A percentile compares a stretch with the other conserved stretches of the same genome.
These are phyloP conservation scores for Pythium phragmiticola DNA, from an alignment of 352 stramenopile species.

Conservation along the genomic window DNA sequence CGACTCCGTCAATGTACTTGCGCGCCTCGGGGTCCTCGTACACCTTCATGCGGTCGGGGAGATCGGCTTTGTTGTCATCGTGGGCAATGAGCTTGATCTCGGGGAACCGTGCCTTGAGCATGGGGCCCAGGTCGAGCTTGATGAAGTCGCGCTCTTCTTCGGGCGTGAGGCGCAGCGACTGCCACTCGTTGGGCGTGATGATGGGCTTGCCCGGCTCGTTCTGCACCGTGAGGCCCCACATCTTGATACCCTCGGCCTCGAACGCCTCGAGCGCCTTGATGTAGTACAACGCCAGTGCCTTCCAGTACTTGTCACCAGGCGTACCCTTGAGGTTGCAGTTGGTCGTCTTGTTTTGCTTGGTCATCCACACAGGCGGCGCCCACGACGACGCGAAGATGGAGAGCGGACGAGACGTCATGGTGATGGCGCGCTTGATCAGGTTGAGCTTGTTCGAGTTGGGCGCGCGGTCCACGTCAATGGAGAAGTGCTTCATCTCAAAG, in stretches of 20 bases:
- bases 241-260: constrained; percentile 60
- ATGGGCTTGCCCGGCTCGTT: constrained; percentile 72
- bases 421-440: constrained; percentile 63
- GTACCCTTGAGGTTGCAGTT: constrained; percentile 58
- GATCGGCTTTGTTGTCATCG: constrained; percentile 80
- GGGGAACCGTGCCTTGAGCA: constrained; percentile 59
- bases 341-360: constrained; percentile 54
- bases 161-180: constrained; percentile 46
- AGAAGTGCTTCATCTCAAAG: constrained; percentile 82
- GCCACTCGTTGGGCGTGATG: constrained; percentile 43
- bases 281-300: constrained; percentile 84
- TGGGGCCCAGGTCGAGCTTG: constrained; percentile 71
- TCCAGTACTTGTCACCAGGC: constrained; percentile 58
- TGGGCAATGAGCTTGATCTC: constrained; percentile 73
- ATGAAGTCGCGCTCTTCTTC: constrained; percentile 62
- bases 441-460: constrained; percentile 58
- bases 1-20: constrained; percentile 79
- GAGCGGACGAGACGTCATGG: constrained; percentile 43
- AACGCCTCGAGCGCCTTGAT: constrained; percentile 75
- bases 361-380: constrained; percentile 88
- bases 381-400: constrained; percentile 79
- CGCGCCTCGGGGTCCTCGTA: constrained; percentile 47
- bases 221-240: constrained; percentile 87
- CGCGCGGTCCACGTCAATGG: constrained; percentile 78
- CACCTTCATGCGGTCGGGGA: constrained; percentile 42